A percentile compares a stretch with the other conserved stretches of the same genome.
Conservation (phyloP, 2,329 filamentous ascomycete genomes). For the Sporothrix curviconia region DNA sequence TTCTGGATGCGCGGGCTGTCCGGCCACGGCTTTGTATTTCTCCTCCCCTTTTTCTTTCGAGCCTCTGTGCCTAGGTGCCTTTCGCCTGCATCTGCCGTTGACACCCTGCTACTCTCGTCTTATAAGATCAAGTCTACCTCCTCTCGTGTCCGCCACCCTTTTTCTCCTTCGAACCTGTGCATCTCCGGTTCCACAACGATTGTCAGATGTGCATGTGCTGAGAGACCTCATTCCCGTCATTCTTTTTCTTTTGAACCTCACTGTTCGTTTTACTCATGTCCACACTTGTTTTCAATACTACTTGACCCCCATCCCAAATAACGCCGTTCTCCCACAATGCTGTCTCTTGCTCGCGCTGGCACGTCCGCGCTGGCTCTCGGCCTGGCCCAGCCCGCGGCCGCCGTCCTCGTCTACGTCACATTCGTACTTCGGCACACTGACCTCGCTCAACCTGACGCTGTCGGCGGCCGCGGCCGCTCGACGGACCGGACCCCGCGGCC, state of each 20-base stretch:
- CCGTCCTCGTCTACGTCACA: constrained; percentile 40
- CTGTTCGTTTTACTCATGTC: neutral
- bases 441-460: constrained; percentile 39
- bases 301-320: neutral
- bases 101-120: neutral
- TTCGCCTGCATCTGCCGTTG: neutral
- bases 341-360: constrained; percentile 7
- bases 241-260: neutral
- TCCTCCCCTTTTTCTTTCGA: neutral
- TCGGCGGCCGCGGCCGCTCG: constrained; percentile 19
- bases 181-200: neutral
- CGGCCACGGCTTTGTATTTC: neutral
- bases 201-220: too few species aligned
- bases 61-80: neutral
- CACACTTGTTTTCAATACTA: neutral
- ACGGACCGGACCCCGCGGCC: constrained; percentile 14
- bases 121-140: neutral
- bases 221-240: too few species aligned
- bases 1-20: too few species aligned
- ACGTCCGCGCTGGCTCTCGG: constrained; percentile 20
- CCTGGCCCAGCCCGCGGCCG: constrained; percentile 27
- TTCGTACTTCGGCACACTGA: constrained; percentile 44
- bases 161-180: neutral
- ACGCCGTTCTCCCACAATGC: neutral
- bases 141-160: neutral